Conservation (phyloP, 2,329 filamentous ascomycete species). For the Macrophomina tecta region DNA sequence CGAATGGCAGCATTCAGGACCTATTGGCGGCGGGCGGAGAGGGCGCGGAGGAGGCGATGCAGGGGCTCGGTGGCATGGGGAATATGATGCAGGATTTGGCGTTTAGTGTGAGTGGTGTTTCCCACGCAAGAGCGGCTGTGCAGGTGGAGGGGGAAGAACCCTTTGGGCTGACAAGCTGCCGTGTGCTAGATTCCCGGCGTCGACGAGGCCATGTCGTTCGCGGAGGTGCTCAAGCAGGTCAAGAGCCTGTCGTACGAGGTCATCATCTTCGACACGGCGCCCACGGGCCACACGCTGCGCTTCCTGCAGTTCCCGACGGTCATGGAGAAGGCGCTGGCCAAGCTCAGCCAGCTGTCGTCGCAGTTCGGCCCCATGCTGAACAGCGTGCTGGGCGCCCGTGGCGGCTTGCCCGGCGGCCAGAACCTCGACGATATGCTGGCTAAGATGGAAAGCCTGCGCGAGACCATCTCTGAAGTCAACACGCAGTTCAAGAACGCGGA, state of each 20-base stretch:
- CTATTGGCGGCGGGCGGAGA: constrained; percentile 81
- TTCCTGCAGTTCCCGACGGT: constrained; percentile 98
- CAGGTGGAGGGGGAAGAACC: too few relatives aligned
- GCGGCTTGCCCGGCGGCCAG: constrained; percentile 86
- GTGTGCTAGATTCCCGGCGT: constrained; percentile 84
- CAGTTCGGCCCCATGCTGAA: constrained; percentile 97
- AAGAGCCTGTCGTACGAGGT: constrained; percentile 98
- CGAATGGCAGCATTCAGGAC: constrained; percentile 97
- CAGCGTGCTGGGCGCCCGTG: constrained; percentile 80
- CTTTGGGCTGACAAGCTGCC: background rate
- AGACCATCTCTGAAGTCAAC: constrained; percentile 95
- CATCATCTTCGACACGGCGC: constrained; percentile 98
- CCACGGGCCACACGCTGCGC: constrained; percentile 95
- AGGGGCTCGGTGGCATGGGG: constrained; percentile 73
- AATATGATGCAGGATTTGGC: constrained; percentile 99
- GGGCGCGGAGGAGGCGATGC: constrained; percentile 71
- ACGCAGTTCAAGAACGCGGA: constrained; percentile 97
- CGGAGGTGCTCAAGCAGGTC: constrained; percentile 98
- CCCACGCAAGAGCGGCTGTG: too few relatives aligned
- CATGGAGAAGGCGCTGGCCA: constrained; percentile 97
- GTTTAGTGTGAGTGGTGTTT: constrained; percentile 72
- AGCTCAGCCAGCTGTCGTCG: constrained; percentile 88
- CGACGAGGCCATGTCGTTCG: constrained; percentile 99
- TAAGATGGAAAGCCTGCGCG: constrained; percentile 91
- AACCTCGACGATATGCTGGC: constrained; percentile 89